A percentile compares a stretch with the other conserved stretches of the same genome.
Conservation (phyloP, 306 rosid genomes). For the Oxytropis ochrocephala region DNA sequence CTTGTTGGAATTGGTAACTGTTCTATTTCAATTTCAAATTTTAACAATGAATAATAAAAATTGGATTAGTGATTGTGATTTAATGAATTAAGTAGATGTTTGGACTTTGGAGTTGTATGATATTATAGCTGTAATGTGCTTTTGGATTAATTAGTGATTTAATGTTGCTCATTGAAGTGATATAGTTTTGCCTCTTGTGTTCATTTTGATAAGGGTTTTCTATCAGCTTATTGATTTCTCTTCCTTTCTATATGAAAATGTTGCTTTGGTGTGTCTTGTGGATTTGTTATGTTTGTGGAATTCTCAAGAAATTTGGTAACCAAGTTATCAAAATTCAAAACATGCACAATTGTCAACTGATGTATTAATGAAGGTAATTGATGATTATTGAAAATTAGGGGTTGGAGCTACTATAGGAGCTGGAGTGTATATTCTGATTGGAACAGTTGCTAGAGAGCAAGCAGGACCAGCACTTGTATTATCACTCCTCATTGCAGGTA, state of each 20-base stretch:
- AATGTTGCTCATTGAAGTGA: background rate
- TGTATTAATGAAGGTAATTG: background rate
- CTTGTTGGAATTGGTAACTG: constrained; percentile 57
- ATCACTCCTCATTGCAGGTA: constrained; percentile 77
- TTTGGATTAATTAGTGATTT: background rate
- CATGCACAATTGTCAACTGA: background rate
- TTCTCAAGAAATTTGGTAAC: background rate
- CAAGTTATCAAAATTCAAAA: background rate
- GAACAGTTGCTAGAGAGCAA: constrained; percentile 93
- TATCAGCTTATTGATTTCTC: background rate
- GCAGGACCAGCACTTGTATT: constrained; percentile 83
- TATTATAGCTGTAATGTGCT: background rate
- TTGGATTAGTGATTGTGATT: background rate
- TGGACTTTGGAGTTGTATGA: background rate
- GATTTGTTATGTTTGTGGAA: background rate
- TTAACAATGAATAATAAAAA: background rate
- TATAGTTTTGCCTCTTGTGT: background rate
- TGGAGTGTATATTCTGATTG: constrained; percentile 95
- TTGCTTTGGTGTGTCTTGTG: background rate
- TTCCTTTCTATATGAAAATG: background rate
- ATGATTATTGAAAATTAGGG: constrained; percentile 42
- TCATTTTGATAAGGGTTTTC: constrained; percentile 2
- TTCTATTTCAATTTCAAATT: background rate
- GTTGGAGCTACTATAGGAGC: constrained; percentile 96
- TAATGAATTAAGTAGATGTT: background rate